Evolutionary conservation across 2,329 filamentous ascomycete genomes (phyloP).

Genomic region (Emergomyces orientalis): DNA sequence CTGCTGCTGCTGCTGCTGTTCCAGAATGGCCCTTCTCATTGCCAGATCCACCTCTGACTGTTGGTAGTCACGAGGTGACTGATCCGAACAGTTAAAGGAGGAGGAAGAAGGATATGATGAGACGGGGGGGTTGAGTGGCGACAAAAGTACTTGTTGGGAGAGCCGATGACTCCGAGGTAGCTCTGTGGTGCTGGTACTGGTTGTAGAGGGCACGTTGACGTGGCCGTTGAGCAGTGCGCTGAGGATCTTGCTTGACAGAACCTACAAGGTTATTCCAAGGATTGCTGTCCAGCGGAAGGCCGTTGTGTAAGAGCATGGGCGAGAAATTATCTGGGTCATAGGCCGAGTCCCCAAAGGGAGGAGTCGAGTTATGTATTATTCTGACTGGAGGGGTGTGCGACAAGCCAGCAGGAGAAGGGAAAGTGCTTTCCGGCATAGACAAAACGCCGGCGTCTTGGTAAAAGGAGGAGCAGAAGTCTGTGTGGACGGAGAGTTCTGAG

Average conservation of each 20-base stretch:
- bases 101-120: conserved; percentile 34
- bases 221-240: background rate
- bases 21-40: conserved; percentile 51
- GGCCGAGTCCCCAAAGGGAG: conserved; percentile 18
- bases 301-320: conserved; percentile 32
- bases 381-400: conserved; percentile 23
- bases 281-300: conserved; percentile 9
- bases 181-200: conserved; percentile 29
- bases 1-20: conserved; percentile 38
- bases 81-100: conserved; percentile 29
- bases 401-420: conserved; percentile 21
- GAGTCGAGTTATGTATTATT: conserved; percentile 25
- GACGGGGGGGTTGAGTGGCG: conserved; percentile 35
- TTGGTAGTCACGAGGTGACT: conserved; percentile 33
- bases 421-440: conserved; percentile 15
- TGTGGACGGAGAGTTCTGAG: conserved; percentile 15
- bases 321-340: conserved; percentile 20
- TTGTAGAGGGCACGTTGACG: conserved; percentile 4
- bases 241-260: conserved; percentile 16
- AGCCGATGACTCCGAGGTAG: conserved; percentile 33
- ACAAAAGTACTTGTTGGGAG: conserved; percentile 34
- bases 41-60: conserved; percentile 46
- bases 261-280: conserved; percentile 11
- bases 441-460: conserved; percentile 11
- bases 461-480: conserved; percentile 13